Base-by-base conservation (phyloP, 192 early-diverging fungal species). In the Dissophora ornata region DNA sequence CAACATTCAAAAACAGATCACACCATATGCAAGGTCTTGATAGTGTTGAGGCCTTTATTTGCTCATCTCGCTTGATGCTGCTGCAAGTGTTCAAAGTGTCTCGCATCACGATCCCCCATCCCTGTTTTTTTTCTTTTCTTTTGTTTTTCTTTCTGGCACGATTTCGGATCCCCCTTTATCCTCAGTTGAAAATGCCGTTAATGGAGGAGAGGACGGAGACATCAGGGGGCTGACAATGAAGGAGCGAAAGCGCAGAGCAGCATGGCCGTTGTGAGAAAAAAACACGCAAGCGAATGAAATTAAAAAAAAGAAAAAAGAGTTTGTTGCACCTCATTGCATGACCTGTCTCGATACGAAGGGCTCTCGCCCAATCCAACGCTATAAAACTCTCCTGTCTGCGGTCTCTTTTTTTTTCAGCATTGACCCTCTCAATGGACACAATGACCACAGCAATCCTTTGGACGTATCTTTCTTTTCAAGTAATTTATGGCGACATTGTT, bases 1-100 rank as follows among this genome's bases (percentile, higher is more conserved):
- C 53, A 55, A 55, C 53, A 55, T 55, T 40, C 53, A 45, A 42
- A 56, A 58, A n/a, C 42, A 55, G 53, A 55, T 55, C 46, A 61
- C 33, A 61, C 30, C 46, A 61, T 44, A 51, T 51, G 36, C 7
- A 38, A 38, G 36, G 12, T 38, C 36, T 12, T n/a, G 44, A 45
- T 13, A 38, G 13, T 38, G 36, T 38, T 38, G 36, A 6, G 36
- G 6, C 24, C 42, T 16, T 19, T n/a, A 29, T 45, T 59, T 25
- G 40, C 42, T 45, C 57, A n/a, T n/a, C n/a, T n/a, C n/a, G n/a
- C n/a, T n/a, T n/a, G n/a, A n/a, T n/a, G n/a, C n/a, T n/a, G n/a
- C n/a, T n/a, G n/a, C n/a, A n/a, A n/a, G n/a, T n/a, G n/a, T n/a
- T n/a, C n/a, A n/a, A n/a, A n/a, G n/a, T n/a, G n/a, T n/a, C n/a